Conservation (phyloP, 228 moss, liverwort and hornwort genomes). For the Sphagnum magellanicum region DNA sequence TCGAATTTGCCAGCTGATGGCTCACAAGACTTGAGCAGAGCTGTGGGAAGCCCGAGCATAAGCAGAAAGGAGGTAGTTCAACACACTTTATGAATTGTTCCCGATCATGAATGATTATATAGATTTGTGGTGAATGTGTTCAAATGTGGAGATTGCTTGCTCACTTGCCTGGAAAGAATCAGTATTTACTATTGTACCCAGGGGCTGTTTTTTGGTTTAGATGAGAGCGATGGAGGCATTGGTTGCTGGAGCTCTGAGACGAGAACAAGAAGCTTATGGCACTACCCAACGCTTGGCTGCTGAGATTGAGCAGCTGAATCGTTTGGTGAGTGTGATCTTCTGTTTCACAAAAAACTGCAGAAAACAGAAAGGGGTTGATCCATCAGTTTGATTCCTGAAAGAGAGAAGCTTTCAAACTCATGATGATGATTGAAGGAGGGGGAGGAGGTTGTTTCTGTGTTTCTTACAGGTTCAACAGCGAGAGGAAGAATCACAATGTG, state of each 20-base stretch:
- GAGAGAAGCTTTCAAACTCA: no score
- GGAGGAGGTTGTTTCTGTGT: no score
- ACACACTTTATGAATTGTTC: background rate
- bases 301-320: constrained; percentile 58
- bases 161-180: background rate
- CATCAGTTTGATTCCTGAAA: background rate
- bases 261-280: constrained; percentile 56
- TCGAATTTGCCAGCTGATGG: constrained; percentile 25
- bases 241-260: constrained; percentile 50
- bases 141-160: background rate
- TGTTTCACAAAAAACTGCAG: background rate
- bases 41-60: constrained; percentile 21
- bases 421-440: no score
- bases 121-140: background rate
- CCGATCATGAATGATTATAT: background rate
- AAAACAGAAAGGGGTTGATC: background rate
- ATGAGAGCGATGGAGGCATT: constrained; percentile 42
- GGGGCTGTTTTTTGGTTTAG: constrained; percentile 3
- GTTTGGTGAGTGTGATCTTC: constrained; percentile 30
- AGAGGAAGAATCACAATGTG: constrained; percentile 62
- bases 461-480: constrained; percentile 51
- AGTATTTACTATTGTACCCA: background rate
- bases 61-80: constrained; percentile 17
- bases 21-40: constrained; percentile 22
- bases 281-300: constrained; percentile 29